Conservation (phyloP, 805 yeast species). For the Lachancea lanzarotensis region DNA sequence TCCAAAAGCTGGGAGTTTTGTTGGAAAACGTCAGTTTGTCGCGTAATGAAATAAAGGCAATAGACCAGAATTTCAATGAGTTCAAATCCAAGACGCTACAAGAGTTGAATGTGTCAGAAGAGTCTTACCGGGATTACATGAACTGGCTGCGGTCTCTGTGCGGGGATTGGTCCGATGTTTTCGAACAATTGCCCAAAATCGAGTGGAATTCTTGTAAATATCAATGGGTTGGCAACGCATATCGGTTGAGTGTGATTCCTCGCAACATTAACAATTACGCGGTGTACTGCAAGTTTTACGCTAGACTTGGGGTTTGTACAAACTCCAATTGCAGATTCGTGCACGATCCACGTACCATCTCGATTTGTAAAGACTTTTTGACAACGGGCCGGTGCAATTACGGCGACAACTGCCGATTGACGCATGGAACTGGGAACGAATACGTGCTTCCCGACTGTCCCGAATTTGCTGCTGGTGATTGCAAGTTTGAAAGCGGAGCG, state of each 20-base stretch:
- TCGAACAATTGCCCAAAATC: conserved; percentile 6
- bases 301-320: conserved; percentile 8
- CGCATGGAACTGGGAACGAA: conserved; percentile 7
- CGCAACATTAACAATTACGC: conserved; percentile 1
- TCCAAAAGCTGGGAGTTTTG: conserved; percentile 4
- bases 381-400: conserved; percentile 6
- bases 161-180: neutral
- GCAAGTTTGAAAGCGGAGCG: conserved; percentile 5
- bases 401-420: conserved; percentile 7
- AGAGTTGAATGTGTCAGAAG: neutral
- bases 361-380: conserved; percentile 6
- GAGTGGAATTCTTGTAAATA: conserved; percentile 4
- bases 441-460: conserved; percentile 8
- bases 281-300: conserved; percentile 9
- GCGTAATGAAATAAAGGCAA: neutral
- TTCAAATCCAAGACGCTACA: neutral
- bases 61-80: neutral
- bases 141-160: conserved; percentile 3
- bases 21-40: conserved; percentile 7
- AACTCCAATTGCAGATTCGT: conserved; percentile 8
- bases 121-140: conserved; percentile 1
- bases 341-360: conserved; percentile 9
- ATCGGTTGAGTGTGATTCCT: neutral
- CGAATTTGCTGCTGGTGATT: neutral
- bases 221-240: conserved; percentile 1